Evolutionary conservation across 106 monocot species (phyloP), one percentile per base, ranked within the genome.

Genomic region (Dendrobium chrysotoxum): DNA sequence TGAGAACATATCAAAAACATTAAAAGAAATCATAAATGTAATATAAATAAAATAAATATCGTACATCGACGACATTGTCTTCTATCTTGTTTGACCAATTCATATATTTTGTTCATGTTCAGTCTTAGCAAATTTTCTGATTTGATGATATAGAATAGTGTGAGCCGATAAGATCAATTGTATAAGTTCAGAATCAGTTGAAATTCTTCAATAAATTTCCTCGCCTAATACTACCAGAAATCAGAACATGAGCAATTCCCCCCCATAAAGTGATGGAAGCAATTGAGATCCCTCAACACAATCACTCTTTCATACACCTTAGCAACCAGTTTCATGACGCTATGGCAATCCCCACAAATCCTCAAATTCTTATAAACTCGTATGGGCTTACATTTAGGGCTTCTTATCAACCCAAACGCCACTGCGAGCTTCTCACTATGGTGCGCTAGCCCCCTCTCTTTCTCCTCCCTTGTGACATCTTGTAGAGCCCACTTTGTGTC

Each of bases 371-470:
- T 93, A 67, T 78, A 90, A 50, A 90, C 84, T 4, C 93, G 72
- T 11, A 93, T 87, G 18, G 82, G 71, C 81, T 81, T 81, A n/a
- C 50, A 76, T 10, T 17, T 26, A 10, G 93, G 88, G 28, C 75
- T 30, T 28, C 77, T 73, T 15, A 90, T 57, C 65, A 93, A 79
- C 50, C 89, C 90, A 26, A 87, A 93, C 0, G 89, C 93, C 79
- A 89, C 89, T 0, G 91, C 91, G 72, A 93, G 78, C 83, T 84
- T 87, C 89, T 93, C 89, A 31, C 90, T 90, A 72, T 93, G 93
- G 84, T 81, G 58, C 12, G 75, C 79, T 76, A 90, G 55, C 26
- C 79, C 85, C 54, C 3, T 38, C 81, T 81, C 79, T 79, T 41
- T 82, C 64, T 80, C 89, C 54, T 86, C 88, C 45, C 78, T 84